Evolutionary conservation across 2,329 filamentous ascomycete genomes (phyloP).

Genomic region (Lecanicillium sp.): DNA sequence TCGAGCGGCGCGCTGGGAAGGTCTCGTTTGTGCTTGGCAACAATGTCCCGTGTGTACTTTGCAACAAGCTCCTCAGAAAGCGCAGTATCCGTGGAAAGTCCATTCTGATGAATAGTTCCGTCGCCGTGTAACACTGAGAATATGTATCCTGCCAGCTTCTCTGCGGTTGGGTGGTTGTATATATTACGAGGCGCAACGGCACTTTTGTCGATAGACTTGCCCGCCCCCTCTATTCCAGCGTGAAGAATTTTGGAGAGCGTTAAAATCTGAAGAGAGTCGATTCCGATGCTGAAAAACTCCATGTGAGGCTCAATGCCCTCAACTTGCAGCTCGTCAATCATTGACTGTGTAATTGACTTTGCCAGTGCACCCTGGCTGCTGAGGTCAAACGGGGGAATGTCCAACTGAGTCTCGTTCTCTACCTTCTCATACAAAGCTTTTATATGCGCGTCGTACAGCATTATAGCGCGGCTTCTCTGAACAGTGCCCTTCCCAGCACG

Average conservation of each 20-base stretch:
- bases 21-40: slow-evolving; percentile 14
- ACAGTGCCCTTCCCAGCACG: slow-evolving; percentile 39
- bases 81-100: not conserved
- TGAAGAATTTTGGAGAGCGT: slow-evolving; percentile 12
- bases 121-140: slow-evolving; percentile 5
- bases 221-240: slow-evolving; percentile 12
- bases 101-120: not conserved
- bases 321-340: slow-evolving; percentile 12
- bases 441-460: slow-evolving; percentile 35
- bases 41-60: slow-evolving; percentile 22
- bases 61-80: slow-evolving; percentile 9
- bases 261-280: slow-evolving; percentile 33
- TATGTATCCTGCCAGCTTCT: slow-evolving; percentile 16
- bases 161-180: slow-evolving; percentile 21
- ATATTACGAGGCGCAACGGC: slow-evolving; percentile 16
- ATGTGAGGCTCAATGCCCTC: slow-evolving; percentile 14
- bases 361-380: slow-evolving; percentile 15
- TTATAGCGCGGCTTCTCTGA: slow-evolving; percentile 29
- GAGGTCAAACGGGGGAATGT: slow-evolving; percentile 12
- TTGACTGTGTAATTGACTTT: slow-evolving; percentile 16
- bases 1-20: no score
- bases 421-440: slow-evolving; percentile 29
- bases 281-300: slow-evolving; percentile 29
- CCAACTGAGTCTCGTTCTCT: slow-evolving; percentile 8
- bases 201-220: slow-evolving; percentile 9